Conservation (phyloP, 805 yeast species). For the Sugiyamaella chiloensis region DNA sequence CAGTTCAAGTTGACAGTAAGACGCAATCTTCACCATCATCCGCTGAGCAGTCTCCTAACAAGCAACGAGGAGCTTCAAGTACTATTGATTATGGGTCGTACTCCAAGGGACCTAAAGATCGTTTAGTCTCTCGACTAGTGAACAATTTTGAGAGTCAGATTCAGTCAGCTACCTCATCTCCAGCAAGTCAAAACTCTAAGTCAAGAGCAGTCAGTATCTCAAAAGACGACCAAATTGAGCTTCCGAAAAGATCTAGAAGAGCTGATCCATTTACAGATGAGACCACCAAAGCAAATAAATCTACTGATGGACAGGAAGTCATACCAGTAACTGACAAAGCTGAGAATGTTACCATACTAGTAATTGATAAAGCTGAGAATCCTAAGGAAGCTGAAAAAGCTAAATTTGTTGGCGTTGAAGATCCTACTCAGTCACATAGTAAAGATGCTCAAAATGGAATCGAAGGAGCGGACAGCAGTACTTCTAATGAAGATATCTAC, state of each 20-base stretch:
- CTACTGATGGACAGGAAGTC: too few species aligned
- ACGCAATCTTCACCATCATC: neutral
- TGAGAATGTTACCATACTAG: too few species aligned
- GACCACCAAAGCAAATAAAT: too few species aligned
- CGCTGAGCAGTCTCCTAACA: neutral
- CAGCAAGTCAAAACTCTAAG: neutral
- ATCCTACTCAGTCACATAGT: neutral
- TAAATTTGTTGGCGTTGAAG: neutral
- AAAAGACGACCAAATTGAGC: neutral
- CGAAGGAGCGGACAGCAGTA: neutral
- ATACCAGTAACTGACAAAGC: neutral
- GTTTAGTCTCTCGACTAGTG: slow-evolving; percentile 16
- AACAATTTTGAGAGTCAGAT: slow-evolving; percentile 15
- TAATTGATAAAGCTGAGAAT: neutral
- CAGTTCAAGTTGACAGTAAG: neutral
- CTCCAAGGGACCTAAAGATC: slow-evolving; percentile 16
- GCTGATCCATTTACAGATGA: neutral
- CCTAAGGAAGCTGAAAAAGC: neutral
- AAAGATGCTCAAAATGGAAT: too few species aligned
- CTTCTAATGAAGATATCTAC: neutral
- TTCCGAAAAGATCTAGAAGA: too few species aligned
- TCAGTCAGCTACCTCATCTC: slow-evolving; percentile 1
- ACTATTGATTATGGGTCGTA: slow-evolving; percentile 17
- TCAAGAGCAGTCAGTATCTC: neutral
- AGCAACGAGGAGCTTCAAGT: slow-evolving; percentile 10